Percentiles rank a stretch among this genome's conserved stretches.
phyloP scores from a whole-genome alignment of 1,284 basidiomycete species.

The Polyporus tsugae region DNA sequence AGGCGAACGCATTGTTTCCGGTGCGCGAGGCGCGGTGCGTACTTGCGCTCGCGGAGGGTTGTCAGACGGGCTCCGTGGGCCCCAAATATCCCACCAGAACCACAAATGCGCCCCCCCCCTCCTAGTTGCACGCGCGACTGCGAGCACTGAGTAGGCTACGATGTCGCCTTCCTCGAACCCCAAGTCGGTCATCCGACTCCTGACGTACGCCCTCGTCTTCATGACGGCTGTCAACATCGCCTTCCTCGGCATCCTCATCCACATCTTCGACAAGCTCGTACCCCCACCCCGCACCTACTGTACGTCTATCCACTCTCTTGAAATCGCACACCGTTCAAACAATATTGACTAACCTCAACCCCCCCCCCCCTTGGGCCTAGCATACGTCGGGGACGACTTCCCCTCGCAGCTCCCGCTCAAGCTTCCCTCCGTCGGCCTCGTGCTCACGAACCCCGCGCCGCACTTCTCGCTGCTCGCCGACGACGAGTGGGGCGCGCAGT shows the following conservation, averaged over 20 bases:
- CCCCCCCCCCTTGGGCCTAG: slow-evolving; percentile 17
- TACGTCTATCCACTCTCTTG: neutral
- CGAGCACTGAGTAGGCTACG: neutral
- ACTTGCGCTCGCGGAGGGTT: neutral
- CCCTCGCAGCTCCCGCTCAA: slow-evolving; percentile 35
- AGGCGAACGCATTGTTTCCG: neutral
- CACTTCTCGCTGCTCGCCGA: slow-evolving; percentile 38
- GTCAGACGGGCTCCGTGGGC: neutral
- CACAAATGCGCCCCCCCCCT: neutral
- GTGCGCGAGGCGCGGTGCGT: neutral
- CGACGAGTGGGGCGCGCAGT: slow-evolving; percentile 47
- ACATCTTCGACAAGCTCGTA: slow-evolving; percentile 6
- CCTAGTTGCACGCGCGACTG: neutral
- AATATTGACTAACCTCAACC: neutral
- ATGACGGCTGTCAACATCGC: slow-evolving; percentile 7
- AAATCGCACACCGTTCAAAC: neutral
- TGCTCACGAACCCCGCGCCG: slow-evolving; percentile 22
- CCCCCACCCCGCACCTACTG: neutral
- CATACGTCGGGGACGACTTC: slow-evolving; percentile 35
- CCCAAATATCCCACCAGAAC: neutral
- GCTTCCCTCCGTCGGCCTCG: slow-evolving; percentile 29
- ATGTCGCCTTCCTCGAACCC: neutral
- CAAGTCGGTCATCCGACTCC: slow-evolving; percentile 7
- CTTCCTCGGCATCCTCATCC: neutral
- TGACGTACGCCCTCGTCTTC: slow-evolving; percentile 2